phyloP scores from a whole-genome alignment of 2,329 filamentous ascomycete genomes.

The Sarocladiaceae sp. region DNA sequence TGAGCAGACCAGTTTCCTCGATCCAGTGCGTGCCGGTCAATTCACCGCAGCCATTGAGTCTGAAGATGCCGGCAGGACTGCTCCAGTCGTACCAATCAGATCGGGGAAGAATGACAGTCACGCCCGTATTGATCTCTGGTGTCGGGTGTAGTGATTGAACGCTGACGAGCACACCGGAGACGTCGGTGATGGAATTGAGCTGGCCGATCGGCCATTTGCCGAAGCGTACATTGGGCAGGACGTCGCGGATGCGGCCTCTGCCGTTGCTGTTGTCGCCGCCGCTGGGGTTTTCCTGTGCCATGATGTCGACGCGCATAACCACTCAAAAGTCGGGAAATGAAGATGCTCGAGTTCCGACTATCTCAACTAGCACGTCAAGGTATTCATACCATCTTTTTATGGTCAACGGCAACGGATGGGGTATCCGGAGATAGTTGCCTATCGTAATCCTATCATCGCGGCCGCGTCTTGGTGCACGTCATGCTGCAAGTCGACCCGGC shows the following conservation, averaged over 20 bases:
- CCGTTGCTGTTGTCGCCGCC: too few relatives aligned
- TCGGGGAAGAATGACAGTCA: slow-evolving; percentile 41
- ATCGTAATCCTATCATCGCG: too few relatives aligned
- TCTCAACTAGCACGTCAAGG: too few relatives aligned
- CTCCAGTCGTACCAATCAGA: slow-evolving; percentile 34
- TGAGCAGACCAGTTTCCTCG: slow-evolving; percentile 50
- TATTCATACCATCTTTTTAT: too few relatives aligned
- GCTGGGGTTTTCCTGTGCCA: too few relatives aligned
- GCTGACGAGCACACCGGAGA: slow-evolving; percentile 37
- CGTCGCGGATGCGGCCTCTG: slow-evolving; percentile 27
- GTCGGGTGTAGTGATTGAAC: slow-evolving; percentile 30
- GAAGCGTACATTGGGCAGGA: slow-evolving; percentile 35
- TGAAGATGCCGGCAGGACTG: slow-evolving; percentile 42
- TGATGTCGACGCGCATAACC: too few relatives aligned
- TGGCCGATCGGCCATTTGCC: slow-evolving; percentile 36
- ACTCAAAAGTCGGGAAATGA: too few relatives aligned
- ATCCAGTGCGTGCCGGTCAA: slow-evolving; percentile 56
- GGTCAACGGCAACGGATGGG: too few relatives aligned
- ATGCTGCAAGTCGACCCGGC: too few relatives aligned
- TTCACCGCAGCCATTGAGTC: slow-evolving; percentile 57
- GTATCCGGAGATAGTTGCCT: too few relatives aligned
- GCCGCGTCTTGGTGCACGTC: too few relatives aligned
- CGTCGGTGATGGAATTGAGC: slow-evolving; percentile 42
- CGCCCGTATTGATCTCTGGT: slow-evolving; percentile 36
- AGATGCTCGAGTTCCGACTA: too few relatives aligned